Conservation (phyloP, 2,329 filamentous ascomycete species). For the Fusarium oxysporum region DNA sequence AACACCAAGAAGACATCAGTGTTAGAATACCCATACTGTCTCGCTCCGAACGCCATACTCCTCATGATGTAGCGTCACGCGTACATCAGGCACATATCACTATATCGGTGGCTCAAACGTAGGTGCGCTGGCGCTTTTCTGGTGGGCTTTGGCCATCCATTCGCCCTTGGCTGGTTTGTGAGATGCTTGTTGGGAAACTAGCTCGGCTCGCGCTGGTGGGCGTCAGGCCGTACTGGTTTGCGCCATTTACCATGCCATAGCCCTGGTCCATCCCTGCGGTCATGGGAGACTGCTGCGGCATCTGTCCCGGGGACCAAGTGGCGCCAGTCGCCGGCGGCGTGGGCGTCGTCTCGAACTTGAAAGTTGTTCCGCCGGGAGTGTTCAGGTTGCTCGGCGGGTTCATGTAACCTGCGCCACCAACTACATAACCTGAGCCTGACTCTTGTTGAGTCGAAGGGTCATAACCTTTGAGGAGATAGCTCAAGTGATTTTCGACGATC, state of each 20-base stretch:
- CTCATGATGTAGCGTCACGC: slow-evolving; percentile 29
- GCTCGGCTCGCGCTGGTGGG: slow-evolving; percentile 47
- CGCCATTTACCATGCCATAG: slow-evolving; percentile 60
- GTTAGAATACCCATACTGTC: slow-evolving; percentile 19
- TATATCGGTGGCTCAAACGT: slow-evolving; percentile 30
- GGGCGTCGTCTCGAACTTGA: slow-evolving; percentile 68
- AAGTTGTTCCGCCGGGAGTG: slow-evolving; percentile 39
- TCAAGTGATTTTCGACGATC: slow-evolving; percentile 88
- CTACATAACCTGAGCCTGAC: slow-evolving; percentile 50
- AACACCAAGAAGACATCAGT: slow-evolving; percentile 11
- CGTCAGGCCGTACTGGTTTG: slow-evolving; percentile 53
- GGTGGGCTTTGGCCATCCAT: slow-evolving; percentile 58
- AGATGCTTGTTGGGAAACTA: slow-evolving; percentile 42
- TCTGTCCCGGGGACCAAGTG: slow-evolving; percentile 64
- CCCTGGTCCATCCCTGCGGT: slow-evolving; percentile 56
- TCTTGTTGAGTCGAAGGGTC: slow-evolving; percentile 61
- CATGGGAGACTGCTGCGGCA: slow-evolving; percentile 62
- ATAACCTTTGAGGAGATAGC: slow-evolving; percentile 78
- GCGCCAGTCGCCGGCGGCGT: slow-evolving; percentile 62
- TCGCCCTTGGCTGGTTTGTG: slow-evolving; percentile 42
- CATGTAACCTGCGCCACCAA: slow-evolving; percentile 51
- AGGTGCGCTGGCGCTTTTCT: slow-evolving; percentile 64
- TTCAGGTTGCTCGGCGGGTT: slow-evolving; percentile 47
- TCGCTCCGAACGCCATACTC: slow-evolving; percentile 44
- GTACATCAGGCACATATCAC: slow-evolving; percentile 29